Conservation (phyloP, 78 protist species). For the Salpingoeca rosetta region DNA sequence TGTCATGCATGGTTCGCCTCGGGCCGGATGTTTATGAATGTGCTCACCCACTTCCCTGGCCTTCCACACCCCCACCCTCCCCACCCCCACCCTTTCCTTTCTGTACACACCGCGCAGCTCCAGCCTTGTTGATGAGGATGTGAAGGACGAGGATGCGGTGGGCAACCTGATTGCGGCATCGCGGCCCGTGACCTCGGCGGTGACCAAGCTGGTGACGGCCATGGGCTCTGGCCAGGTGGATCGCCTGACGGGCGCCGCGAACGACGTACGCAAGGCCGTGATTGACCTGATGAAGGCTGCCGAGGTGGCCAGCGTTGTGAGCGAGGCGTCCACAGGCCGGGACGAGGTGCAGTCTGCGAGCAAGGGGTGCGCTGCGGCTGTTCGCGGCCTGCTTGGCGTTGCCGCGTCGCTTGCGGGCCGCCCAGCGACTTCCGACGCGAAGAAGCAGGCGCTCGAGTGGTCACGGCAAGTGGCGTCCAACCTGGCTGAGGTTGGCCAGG, state of each 20-base stretch:
- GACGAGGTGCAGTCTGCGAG: neutral
- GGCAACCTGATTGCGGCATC: neutral
- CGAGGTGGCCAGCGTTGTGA: neutral
- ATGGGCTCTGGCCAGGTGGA: neutral
- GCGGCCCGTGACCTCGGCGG: neutral
- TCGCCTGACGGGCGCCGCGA: neutral
- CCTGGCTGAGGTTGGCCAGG: constrained; percentile 1
- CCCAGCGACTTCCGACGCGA: neutral
- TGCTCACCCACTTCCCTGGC: too few relatives aligned
- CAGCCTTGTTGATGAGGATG: too few relatives aligned
- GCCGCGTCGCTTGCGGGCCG: neutral
- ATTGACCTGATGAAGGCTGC: constrained; percentile 5
- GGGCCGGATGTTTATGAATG: too few relatives aligned
- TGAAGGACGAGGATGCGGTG: neutral
- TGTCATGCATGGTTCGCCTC: too few relatives aligned
- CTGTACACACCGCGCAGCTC: too few relatives aligned
- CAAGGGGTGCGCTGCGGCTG: neutral
- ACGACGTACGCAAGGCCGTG: constrained; percentile 7
- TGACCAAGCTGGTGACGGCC: constrained; percentile 9
- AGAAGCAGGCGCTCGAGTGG: neutral
- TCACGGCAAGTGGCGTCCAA: constrained; percentile 1
- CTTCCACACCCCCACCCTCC: too few relatives aligned
- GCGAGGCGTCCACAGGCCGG: neutral
- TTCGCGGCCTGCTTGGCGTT: neutral
- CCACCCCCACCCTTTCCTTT: too few relatives aligned